A percentile compares a stretch with the other conserved stretches of the same genome.
Evolutionary conservation across 2,329 filamentous ascomycete species (phyloP).

Genomic region (Aureobasidium sp.): DNA sequence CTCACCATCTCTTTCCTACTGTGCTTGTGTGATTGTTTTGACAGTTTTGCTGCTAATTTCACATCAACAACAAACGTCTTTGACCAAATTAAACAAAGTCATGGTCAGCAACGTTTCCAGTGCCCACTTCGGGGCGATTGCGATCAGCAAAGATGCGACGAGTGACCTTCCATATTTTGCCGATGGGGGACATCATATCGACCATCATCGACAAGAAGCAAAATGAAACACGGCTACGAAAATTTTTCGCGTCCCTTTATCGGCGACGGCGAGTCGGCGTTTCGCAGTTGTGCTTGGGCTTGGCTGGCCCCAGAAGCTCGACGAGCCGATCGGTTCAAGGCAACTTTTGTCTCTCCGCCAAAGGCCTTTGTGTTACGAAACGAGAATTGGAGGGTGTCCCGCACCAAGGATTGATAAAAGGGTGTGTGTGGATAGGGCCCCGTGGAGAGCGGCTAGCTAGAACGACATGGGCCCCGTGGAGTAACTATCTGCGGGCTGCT

Average conservation of each 20-base stretch:
- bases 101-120: neutral
- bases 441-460: neutral
- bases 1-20: neutral
- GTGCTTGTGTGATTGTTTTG: constrained; percentile 1
- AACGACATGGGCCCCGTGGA: constrained; percentile 7
- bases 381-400: neutral
- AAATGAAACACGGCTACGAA: constrained; percentile 2
- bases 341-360: neutral
- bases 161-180: neutral
- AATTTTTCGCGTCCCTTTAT: constrained; percentile 8
- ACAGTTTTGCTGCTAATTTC: neutral
- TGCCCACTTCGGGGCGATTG: neutral
- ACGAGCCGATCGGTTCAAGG: neutral
- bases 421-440: constrained; percentile 3
- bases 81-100: neutral
- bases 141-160: neutral
- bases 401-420: neutral
- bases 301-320: neutral
- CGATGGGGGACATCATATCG: constrained; percentile 3
- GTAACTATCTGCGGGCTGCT: neutral
- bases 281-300: neutral
- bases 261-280: constrained; percentile 3
- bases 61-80: neutral
- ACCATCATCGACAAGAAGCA: neutral
- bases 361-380: neutral